Base-by-base conservation (phyloP, 1,284 basidiomycete species). In the Xerocomus minutiporus region DNA sequence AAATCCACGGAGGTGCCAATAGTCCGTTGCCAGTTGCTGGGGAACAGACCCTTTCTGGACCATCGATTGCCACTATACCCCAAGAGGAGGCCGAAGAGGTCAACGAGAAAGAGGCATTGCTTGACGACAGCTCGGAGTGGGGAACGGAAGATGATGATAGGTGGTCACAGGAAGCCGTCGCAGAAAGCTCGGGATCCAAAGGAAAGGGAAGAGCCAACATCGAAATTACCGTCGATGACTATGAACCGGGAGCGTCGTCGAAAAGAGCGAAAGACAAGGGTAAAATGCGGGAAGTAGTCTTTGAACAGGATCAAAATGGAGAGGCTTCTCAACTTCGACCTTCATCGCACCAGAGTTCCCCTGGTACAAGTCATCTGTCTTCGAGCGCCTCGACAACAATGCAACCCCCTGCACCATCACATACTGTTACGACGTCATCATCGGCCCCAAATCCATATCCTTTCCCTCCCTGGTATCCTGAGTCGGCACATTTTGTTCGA, bases 401-500 rank as follows among this genome's bases (percentile, higher is more conserved):
- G 4, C 51, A 47, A 23, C 5, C 49, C 12, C 17, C 39, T 32
- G 36, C 28, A 9, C 26, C 52, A 25, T 45, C 43, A 26, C 31
- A 55, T 38, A 1, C 28, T 3, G 12, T 40, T 39, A 8, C 46
- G 17, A 42, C 50, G 20, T 26, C 46, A 36, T 51, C 47, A 28
- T 46, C 57, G 0, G 58, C 57, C 1, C 61, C 46, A 1, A 82
- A 82, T 43, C 80, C 81, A 1, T 81, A 77, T 60, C 79, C 80
- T 0, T 77, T 76, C 59, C 80, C 80, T 0, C 72, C 73, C 0
- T 86, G 84, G 84, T 82, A 80, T 58, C 83, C 84, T 13, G 84
- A 87, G 60, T 80, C 78, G 45, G 83, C 84, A 1, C 85, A 88
- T 64, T 88, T 87, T 54, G 84, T 88, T 6, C 77, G 85, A 12